Evolutionary conservation across 2,329 filamentous ascomycete genomes (phyloP).

Genomic region (Diaporthe sp.): DNA sequence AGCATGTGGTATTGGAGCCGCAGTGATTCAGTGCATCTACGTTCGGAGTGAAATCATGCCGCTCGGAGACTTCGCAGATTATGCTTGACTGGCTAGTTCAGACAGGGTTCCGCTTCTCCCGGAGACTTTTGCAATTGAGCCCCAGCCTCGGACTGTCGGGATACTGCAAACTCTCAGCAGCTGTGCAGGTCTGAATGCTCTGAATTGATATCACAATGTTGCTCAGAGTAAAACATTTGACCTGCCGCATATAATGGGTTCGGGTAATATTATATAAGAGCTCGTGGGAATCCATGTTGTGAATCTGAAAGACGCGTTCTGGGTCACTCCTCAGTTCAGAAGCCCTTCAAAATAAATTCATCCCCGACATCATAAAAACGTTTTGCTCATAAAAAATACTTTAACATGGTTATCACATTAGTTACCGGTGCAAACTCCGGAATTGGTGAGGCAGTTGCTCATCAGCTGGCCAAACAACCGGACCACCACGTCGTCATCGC

Average conservation of each 20-base stretch:
- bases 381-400: too few species aligned
- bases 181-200: too few species aligned
- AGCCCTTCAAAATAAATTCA: too few species aligned
- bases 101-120: not conserved
- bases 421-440: constrained; percentile 13
- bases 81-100: not conserved
- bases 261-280: not conserved
- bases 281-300: not conserved
- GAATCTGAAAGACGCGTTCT: too few species aligned
- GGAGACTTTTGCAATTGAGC: not conserved
- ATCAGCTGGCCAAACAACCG: constrained; percentile 40
- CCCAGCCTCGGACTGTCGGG: not conserved
- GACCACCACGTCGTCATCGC: constrained; percentile 48
- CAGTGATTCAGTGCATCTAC: not conserved
- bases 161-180: not conserved
- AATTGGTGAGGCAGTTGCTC: constrained; percentile 13
- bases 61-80: not conserved
- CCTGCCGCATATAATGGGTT: too few species aligned
- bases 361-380: too few species aligned
- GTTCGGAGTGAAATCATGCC: not conserved
- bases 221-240: too few species aligned
- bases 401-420: not conserved
- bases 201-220: too few species aligned
- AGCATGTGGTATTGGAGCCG: not conserved
- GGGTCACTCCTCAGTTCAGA: too few species aligned